Evolutionary conservation across 805 yeast genomes (phyloP).

Genomic region (Saccharomyces cerevisiae): DNA sequence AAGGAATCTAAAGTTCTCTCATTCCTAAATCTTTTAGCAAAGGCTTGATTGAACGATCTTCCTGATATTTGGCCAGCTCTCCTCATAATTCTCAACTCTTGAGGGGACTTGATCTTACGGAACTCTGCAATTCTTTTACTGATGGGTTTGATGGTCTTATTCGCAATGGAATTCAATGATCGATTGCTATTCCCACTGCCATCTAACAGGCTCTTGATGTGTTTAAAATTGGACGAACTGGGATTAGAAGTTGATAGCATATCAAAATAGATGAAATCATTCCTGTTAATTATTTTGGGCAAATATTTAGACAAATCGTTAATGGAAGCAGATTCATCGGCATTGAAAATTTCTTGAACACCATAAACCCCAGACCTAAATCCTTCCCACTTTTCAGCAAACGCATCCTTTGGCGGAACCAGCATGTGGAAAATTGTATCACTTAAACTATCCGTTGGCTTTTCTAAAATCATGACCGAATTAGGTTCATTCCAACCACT

Average conservation of each 20-base stretch:
- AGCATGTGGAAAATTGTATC: constrained; percentile 63
- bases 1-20: constrained; percentile 76
- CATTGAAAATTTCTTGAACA: constrained; percentile 76
- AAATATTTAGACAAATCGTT: background rate
- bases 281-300: constrained; percentile 38
- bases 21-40: constrained; percentile 52
- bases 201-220: constrained; percentile 12
- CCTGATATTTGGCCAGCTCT: constrained; percentile 77
- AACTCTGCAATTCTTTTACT: constrained; percentile 20
- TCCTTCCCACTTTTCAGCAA: constrained; percentile 92
- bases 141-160: constrained; percentile 21
- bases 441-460: constrained; percentile 43
- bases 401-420: constrained; percentile 74
- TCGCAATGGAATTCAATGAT: constrained; percentile 24
- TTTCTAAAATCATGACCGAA: constrained; percentile 60
- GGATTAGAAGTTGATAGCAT: constrained; percentile 9
- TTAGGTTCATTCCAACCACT: constrained; percentile 93
- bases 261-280: constrained; percentile 52
- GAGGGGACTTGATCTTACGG: constrained; percentile 65
- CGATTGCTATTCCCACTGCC: constrained; percentile 15
- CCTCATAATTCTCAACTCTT: constrained; percentile 74
- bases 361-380: constrained; percentile 80
- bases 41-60: constrained; percentile 76
- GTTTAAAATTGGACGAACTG: constrained; percentile 6
- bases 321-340: constrained; percentile 58